Conservation (phyloP, 73 alveolate species). For the Diophrys appendiculata region DNA sequence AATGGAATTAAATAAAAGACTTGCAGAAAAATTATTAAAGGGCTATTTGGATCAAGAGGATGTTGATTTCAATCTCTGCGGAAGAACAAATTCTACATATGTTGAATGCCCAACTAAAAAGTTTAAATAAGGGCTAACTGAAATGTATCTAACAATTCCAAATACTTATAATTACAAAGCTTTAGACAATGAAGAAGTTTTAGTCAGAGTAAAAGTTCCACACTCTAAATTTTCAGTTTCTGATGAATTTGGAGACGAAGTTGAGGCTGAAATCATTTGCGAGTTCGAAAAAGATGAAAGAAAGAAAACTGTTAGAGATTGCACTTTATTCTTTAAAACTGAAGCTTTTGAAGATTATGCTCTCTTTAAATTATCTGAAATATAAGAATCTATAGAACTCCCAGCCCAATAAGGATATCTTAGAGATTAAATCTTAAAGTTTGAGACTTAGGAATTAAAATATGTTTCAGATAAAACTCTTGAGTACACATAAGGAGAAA, state of each 20-base stretch:
- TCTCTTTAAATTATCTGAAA: no score
- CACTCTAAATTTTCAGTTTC: neutral
- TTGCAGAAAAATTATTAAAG: neutral
- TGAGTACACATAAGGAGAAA: neutral
- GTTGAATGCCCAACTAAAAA: conserved; percentile 27
- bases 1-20: conserved; percentile 5
- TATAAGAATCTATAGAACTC: neutral
- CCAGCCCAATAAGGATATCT: neutral
- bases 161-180: neutral
- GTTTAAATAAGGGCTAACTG: neutral
- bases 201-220: neutral
- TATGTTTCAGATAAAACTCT: neutral
- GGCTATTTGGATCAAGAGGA: neutral
- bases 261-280: conserved; percentile 17
- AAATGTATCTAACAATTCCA: neutral
- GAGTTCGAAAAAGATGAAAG: neutral
- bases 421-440: neutral
- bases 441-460: neutral
- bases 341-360: neutral
- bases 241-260: neutral
- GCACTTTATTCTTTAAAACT: neutral
- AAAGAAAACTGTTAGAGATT: conserved; percentile 1
- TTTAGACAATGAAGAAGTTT: neutral
- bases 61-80: neutral
- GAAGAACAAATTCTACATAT: conserved; percentile 18